phyloP scores from a whole-genome alignment of 352 stramenopile genomes.

The Thalassiosira exigua region DNA sequence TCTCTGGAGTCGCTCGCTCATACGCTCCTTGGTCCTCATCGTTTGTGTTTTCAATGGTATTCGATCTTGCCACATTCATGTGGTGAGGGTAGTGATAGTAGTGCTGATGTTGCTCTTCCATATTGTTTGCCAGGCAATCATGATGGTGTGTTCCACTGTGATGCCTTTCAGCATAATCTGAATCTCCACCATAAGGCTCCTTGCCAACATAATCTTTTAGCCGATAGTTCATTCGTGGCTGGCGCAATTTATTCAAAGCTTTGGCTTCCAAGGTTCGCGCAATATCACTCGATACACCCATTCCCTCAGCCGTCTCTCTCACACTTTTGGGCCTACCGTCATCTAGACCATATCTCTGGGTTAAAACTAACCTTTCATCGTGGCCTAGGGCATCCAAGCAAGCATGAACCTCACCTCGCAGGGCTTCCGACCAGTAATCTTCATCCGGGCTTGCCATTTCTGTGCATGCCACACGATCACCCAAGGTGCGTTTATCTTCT shows the following conservation, averaged over 20 bases:
- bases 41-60: conserved; percentile 12
- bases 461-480: conserved; percentile 71
- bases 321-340: conserved; percentile 64
- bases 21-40: conserved; percentile 31
- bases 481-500: conserved; percentile 70
- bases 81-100: conserved; percentile 41
- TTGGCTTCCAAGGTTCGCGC: conserved; percentile 71
- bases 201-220: conserved; percentile 74
- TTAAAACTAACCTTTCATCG: conserved; percentile 71
- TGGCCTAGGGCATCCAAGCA: conserved; percentile 62
- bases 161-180: conserved; percentile 18
- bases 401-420: conserved; percentile 71
- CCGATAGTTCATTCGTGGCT: conserved; percentile 75
- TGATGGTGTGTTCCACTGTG: not conserved
- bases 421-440: conserved; percentile 60
- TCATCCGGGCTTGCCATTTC: conserved; percentile 75
- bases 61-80: conserved; percentile 31
- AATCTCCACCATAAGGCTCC: conserved; percentile 29
- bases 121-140: conserved; percentile 10
- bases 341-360: conserved; percentile 72
- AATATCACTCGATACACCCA: conserved; percentile 72
- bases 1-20: conserved; percentile 54
- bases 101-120: conserved; percentile 36
- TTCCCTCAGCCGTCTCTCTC: conserved; percentile 60
- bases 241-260: conserved; percentile 79